Base-by-base conservation (phyloP, 1,284 basidiomycete species). In the Irpex lacteus region DNA sequence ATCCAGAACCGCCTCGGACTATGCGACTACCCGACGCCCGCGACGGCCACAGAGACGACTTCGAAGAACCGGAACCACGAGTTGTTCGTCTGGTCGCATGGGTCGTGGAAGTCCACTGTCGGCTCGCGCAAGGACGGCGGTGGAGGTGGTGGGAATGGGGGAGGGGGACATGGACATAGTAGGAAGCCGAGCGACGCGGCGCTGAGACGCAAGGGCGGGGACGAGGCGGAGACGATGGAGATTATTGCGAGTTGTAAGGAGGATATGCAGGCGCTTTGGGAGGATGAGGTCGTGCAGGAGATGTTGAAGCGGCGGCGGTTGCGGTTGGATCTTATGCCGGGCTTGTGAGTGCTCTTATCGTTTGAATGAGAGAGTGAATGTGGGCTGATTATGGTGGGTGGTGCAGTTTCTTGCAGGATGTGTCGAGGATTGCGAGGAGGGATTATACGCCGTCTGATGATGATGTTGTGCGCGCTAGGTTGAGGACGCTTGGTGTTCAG, bases 401-500 rank as follows among this genome's bases (percentile, higher is more conserved):
- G 40, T 47, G 11, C 40, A 88, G 87, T 73, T 91, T 91, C 70
- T 75, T 91, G 74, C 65, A 63, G 68, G 89, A 91, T 63, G 76
- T 87, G 13, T 75, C 78, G 59, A 81, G 89, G 26, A 85, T 91
- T n/a, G 81, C 83, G 0, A 74, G 73, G 3, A 67, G 76, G 0
- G 76, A 82, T 53, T 90, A 89, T 72, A 71, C 78, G 32, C 88
- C 89, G 0, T 83, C 82, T 0, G 84, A 90, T 69, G 78, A 87
- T 81, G 88, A 91, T 69, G 85, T 90, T 60, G 81, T 91, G 18
- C 81, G 86, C 6, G 88, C 89, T 2, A 78, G 89, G 59, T 76
- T 91, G 62, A 81, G 84, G 15, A 92, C 90, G 0, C 76, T 91
- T 11, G 90, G 90, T 47, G 85, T 92, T 8, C 90, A 92, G 73